These are phyloP conservation scores for Barnettozyma sp. DNA, from an alignment of 805 yeast genomes.

Conservation along the genomic window DNA sequence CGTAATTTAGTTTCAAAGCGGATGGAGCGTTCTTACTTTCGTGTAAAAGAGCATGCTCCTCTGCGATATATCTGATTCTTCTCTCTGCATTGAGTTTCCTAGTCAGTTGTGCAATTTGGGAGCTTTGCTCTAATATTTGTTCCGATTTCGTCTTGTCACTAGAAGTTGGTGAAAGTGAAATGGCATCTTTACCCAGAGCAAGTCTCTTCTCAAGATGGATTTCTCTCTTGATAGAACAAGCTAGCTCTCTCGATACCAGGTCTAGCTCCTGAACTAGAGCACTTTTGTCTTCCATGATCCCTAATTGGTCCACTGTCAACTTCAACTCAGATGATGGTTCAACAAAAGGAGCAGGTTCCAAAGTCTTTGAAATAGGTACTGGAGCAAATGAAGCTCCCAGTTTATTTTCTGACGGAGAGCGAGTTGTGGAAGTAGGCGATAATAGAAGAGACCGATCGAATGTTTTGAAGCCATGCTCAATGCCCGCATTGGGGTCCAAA, in stretches of 20 bases:
- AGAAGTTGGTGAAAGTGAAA: constrained; percentile 5
- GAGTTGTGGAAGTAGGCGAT: not conserved
- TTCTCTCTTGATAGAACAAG: constrained; percentile 65
- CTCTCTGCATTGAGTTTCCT: constrained; percentile 58
- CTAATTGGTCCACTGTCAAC: constrained; percentile 55
- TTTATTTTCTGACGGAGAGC: not conserved
- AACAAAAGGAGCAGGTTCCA: constrained; percentile 1
- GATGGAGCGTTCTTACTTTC: constrained; percentile 50
- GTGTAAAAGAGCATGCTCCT: constrained; percentile 54
- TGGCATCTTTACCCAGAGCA: constrained; percentile 2
- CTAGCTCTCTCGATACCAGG: constrained; percentile 63
- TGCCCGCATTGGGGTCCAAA: constrained; percentile 3
- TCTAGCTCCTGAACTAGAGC: constrained; percentile 57
- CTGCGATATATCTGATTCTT: constrained; percentile 58
- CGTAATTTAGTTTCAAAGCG: constrained; percentile 48
- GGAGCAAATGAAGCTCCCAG: constrained; percentile 18
- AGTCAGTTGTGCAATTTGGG: constrained; percentile 45
- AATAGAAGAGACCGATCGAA: constrained; percentile 9
- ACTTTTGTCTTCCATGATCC: constrained; percentile 52
- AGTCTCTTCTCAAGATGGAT: constrained; percentile 47
- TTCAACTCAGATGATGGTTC: constrained; percentile 18
- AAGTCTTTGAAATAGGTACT: constrained; percentile 1
- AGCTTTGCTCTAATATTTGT: constrained; percentile 30
- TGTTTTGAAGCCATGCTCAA: not conserved
- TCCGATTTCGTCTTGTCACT: constrained; percentile 1